These are phyloP conservation scores for Andrographis paniculata DNA, from an alignment of 305 asterid species.

Conservation along the genomic window DNA sequence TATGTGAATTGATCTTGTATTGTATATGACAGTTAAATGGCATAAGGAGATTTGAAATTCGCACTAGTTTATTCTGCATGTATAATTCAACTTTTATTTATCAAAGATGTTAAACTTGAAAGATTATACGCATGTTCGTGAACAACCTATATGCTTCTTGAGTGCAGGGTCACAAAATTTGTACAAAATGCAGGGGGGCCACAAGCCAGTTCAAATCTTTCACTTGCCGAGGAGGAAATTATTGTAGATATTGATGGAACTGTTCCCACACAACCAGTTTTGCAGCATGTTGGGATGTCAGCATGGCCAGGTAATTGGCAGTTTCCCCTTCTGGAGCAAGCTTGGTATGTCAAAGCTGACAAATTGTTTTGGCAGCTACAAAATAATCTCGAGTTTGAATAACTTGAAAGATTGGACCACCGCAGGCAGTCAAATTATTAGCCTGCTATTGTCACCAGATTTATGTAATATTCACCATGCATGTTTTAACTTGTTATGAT, in stretches of 20 bases:
- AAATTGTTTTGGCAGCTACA: not conserved
- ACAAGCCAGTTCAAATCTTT: constrained; percentile 53
- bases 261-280: constrained; percentile 79
- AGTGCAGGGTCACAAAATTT: constrained; percentile 63
- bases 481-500: constrained; percentile 14
- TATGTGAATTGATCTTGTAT: too few relatives aligned
- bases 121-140: too few relatives aligned
- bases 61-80: too few relatives aligned
- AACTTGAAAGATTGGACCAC: too few relatives aligned
- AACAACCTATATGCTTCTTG: not conserved
- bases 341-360: constrained; percentile 16
- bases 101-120: too few relatives aligned
- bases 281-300: constrained; percentile 85
- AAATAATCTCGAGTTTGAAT: too few relatives aligned
- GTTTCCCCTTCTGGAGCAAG: constrained; percentile 22
- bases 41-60: too few relatives aligned
- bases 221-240: constrained; percentile 78
- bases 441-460: too few relatives aligned
- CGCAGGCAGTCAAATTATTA: too few relatives aligned
- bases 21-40: too few relatives aligned
- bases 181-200: constrained; percentile 56
- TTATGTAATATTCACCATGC: too few relatives aligned
- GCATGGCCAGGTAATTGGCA: constrained; percentile 85
- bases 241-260: constrained; percentile 72
- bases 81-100: too few relatives aligned